Evolutionary conservation across 106 monocot species (phyloP).

Genomic region (Phalaenopsis equestris): DNA sequence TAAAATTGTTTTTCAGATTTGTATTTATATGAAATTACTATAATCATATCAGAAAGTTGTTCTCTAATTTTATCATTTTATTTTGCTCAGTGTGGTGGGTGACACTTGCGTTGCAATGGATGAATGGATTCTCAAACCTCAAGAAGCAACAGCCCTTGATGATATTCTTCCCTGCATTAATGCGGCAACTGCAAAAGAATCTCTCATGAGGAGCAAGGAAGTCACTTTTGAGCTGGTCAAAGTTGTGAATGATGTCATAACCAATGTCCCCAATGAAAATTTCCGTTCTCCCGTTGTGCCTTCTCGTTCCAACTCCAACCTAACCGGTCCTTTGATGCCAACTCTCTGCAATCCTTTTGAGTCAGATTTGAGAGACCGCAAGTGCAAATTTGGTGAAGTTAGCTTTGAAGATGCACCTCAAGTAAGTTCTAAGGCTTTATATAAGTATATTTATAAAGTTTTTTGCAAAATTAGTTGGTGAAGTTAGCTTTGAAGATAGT

Average conservation of each 20-base stretch:
- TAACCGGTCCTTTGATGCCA: constrained; percentile 72
- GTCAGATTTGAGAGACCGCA: constrained; percentile 35
- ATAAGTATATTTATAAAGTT: not conserved
- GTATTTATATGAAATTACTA: not conserved
- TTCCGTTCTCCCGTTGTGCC: constrained; percentile 28
- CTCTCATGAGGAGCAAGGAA: constrained; percentile 48
- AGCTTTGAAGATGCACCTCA: constrained; percentile 42
- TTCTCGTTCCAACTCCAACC: constrained; percentile 55
- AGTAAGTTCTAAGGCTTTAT: constrained; percentile 24
- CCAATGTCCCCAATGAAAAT: constrained; percentile 48
- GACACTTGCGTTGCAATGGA: constrained; percentile 95
- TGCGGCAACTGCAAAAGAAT: constrained; percentile 60
- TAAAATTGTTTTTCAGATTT: no score
- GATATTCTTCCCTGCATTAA: constrained; percentile 89
- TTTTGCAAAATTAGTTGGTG: not conserved
- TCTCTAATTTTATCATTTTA: not conserved
- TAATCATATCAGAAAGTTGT: not conserved
- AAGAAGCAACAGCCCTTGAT: constrained; percentile 62
- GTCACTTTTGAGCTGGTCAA: constrained; percentile 57
- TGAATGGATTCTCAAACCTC: constrained; percentile 78
- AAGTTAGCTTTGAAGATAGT: not conserved
- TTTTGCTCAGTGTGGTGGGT: constrained; percentile 42
- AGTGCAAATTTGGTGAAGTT: constrained; percentile 49
- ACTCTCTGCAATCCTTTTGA: constrained; percentile 68
- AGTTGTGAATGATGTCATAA: constrained; percentile 59